phyloP scores from a whole-genome alignment of 331 rosid genomes.

The Spiraea crenata region DNA sequence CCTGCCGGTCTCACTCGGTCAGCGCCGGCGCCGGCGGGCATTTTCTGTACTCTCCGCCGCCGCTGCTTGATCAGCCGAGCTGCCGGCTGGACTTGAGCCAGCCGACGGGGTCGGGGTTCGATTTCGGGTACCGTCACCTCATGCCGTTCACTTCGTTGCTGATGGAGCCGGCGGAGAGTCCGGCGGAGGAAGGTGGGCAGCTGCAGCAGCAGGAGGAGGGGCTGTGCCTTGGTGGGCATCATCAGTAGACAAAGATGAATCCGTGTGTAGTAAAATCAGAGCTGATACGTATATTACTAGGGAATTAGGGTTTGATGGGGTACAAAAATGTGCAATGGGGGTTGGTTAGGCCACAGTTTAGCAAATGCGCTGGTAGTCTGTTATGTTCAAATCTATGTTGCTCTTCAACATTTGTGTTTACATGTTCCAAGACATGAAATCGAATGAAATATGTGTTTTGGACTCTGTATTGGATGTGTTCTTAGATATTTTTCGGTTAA shows the following conservation, averaged over 20 bases:
- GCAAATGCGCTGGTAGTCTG: no score
- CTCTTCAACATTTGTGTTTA: no score
- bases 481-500: no score
- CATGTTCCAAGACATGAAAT: no score
- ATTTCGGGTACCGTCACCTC: conserved; percentile 33
- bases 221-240: conserved; percentile 39
- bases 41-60: conserved; percentile 20
- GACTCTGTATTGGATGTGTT: no score
- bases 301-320: not conserved
- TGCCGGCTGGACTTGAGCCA: conserved; percentile 61
- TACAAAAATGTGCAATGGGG: no score
- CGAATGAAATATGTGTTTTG: no score
- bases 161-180: conserved; percentile 57
- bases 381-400: no score
- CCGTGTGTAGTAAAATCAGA: conserved; percentile 7
- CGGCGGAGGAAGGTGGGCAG: conserved; percentile 35
- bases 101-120: conserved; percentile 42
- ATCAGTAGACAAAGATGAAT: not conserved
- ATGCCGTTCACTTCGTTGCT: conserved; percentile 85
- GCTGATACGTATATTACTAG: not conserved
- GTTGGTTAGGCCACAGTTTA: no score
- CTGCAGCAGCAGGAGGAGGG: conserved; percentile 40
- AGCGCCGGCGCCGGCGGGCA: conserved; percentile 23
- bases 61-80: conserved; percentile 37
- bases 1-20: conserved; percentile 36